Conservation (phyloP, 345 rosid genomes). For the Heritiera fomes region DNA sequence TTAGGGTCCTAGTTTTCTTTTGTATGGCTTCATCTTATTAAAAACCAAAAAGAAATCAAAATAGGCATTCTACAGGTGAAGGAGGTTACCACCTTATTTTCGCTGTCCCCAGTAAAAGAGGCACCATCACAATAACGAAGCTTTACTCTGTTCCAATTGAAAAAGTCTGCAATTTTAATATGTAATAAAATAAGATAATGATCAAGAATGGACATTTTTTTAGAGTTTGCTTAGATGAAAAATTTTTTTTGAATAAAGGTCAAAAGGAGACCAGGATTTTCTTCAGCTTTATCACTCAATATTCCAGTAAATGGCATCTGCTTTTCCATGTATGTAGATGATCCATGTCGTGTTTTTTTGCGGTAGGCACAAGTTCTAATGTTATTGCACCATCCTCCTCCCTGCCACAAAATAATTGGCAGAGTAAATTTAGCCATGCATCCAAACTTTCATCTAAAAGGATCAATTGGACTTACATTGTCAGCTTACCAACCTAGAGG, state of each 20-base stretch:
- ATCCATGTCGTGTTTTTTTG: constrained; percentile 70
- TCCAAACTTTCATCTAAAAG: background rate
- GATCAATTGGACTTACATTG: background rate
- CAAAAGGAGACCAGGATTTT: constrained; percentile 68
- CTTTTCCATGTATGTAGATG: constrained; percentile 85
- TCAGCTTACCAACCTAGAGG: background rate
- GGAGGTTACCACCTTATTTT: constrained; percentile 51
- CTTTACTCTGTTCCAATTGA: constrained; percentile 93
- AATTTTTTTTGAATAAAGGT: background rate
- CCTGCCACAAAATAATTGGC: constrained; percentile 46
- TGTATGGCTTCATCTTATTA: background rate
- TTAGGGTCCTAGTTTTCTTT: background rate
- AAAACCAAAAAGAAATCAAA: background rate
- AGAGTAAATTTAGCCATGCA: constrained; percentile 13
- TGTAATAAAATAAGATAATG: constrained; percentile 1
- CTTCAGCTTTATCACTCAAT: constrained; percentile 62
- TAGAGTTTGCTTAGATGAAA: background rate
- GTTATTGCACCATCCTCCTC: constrained; percentile 98
- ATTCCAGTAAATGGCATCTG: constrained; percentile 73
- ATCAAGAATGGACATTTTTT: background rate
- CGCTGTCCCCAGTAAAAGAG: constrained; percentile 76
- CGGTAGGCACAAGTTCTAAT: constrained; percentile 75
- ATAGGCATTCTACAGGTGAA: background rate
- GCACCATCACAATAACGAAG: constrained; percentile 96
- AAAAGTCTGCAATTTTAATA: constrained; percentile 60